phyloP scores from a whole-genome alignment of 176 grass and related monocot species.

The Oryza glaberrima region DNA sequence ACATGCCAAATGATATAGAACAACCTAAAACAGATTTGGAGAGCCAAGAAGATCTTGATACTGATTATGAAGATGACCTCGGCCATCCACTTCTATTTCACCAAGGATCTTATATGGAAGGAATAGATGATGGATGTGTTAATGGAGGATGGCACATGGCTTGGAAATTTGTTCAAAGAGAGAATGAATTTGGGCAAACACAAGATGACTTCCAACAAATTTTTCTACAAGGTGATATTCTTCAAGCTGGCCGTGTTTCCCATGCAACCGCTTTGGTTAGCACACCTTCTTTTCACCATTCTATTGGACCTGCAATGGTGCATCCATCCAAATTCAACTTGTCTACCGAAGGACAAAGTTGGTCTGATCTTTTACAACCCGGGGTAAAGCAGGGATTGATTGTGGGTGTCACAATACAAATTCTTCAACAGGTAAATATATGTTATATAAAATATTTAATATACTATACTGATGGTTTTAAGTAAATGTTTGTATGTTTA shows the following conservation, averaged over 20 bases:
- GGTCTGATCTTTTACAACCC: constrained; percentile 53
- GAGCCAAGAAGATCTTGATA: neutral
- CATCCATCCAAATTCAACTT: constrained; percentile 37
- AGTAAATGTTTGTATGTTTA: too few species aligned
- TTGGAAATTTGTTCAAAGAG: constrained; percentile 56
- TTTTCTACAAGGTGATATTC: constrained; percentile 26
- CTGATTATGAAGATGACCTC: neutral
- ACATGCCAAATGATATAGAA: neutral
- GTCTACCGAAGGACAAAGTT: constrained; percentile 15
- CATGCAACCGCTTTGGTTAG: constrained; percentile 60
- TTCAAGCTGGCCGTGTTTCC: constrained; percentile 32
- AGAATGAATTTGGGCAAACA: constrained; percentile 33
- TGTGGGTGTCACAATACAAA: constrained; percentile 61
- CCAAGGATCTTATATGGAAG: neutral
- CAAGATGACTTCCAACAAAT: constrained; percentile 50
- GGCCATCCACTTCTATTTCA: neutral
- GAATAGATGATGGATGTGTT: constrained; percentile 38
- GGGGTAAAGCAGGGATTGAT: constrained; percentile 52
- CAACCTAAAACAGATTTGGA: neutral
- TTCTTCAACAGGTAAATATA: constrained; percentile 75
- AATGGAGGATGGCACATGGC: constrained; percentile 80
- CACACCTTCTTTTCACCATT: constrained; percentile 47
- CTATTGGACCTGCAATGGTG: constrained; percentile 3
- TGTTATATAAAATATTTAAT: neutral
- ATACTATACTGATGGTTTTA: neutral